Evolutionary conservation across 1,139 yeast species (phyloP), one percentile per base, ranked within the genome.

Genomic region (Chernovozyma sophiae-reginae): DNA sequence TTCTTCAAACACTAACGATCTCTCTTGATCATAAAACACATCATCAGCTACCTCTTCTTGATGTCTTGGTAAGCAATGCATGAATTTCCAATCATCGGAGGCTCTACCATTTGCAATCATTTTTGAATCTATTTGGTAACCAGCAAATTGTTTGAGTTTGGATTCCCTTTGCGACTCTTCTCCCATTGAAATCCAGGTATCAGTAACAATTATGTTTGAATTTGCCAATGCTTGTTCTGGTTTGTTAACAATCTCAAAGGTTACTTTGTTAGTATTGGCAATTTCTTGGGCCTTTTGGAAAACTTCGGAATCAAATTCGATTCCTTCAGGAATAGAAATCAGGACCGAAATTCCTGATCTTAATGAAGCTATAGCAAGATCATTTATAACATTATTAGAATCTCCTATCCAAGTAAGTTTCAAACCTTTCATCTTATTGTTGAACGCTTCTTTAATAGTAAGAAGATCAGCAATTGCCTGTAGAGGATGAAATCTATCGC

Each of bases 131-230:
- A 92, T 82, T 63, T 87, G 96, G 69, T 81, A 92, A 2, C 95
- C 96, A 6, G 69, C 73, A 58, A 92, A 92, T 62, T 87, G 92
- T 55, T 80, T 70, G 50, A 92, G 67, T 46, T 90, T 86, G 41
- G 72, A 68, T 32, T 59, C 69, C 48, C 79, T 85, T 58, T 90
- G 92, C 6, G 74, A 64, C 60, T 92, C 98, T 67, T 92, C 92
- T 42, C 98, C 98, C 98, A 92, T 92, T 1, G 97, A 90, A 26
- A 92, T 80, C 81, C 96, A 92, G 4, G 98, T 92, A 52, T 92
- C 98, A n/a, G 98, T 92, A 34, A 92, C 98, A 17, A 92, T 60
- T 28, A 92, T 70, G 54, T 90, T 78, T 3, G 98, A 89, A 44
- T 72, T 69, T 37, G 72, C 68, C 40, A 87, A 77, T 1, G 97